Evolutionary conservation across 495 filamentous ascomycete species (phyloP), one percentile per base, ranked within the genome.

Genomic region (Penicillium atrosanguineum): DNA sequence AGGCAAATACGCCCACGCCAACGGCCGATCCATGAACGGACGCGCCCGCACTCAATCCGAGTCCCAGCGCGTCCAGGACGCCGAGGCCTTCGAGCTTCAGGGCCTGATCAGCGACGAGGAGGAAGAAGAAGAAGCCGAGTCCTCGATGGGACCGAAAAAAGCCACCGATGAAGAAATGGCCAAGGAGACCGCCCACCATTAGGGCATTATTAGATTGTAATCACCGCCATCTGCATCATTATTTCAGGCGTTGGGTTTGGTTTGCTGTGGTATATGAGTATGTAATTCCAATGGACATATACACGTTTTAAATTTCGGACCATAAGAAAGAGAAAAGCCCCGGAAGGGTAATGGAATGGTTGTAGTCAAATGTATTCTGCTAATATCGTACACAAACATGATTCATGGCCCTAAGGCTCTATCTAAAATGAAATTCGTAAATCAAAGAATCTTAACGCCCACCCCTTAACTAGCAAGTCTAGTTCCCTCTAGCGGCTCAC

Each of bases 31-130:
- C 39, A 54, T 69, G 50, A 90, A 89, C 65, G 87, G 86, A 25
- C 82, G 84, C 59, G 69, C 73, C 2, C 68, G 64, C 61, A 65
- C 65, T 40, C 38, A 70, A 76, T 62, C 71, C 56, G 72, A 83
- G 57, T 57, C 73, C 58, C 71, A 81, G 80, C 75, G 67, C 21
- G 71, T 79, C 42, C 69, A 71, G 15, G 94, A 97, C 65, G 93
- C 89, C 0, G 87, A 95, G 67, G 88, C 92, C 54, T 97, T 95
- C 64, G 92, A 96, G 69, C 76, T 97, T 0, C 88, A 92, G 47
- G 92, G 91, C 0, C 72, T 98, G 23, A 94, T 97, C 60, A 92
- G 85, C 36, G 92, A 96, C 42, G 89, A 92, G 18, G 76, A 78
- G 38, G 72, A 75, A 20, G 73, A 73, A 38, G 72, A 75, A 20